Base-by-base conservation (phyloP, 164 flowering plant species). In the Macadamia integrifolia region DNA sequence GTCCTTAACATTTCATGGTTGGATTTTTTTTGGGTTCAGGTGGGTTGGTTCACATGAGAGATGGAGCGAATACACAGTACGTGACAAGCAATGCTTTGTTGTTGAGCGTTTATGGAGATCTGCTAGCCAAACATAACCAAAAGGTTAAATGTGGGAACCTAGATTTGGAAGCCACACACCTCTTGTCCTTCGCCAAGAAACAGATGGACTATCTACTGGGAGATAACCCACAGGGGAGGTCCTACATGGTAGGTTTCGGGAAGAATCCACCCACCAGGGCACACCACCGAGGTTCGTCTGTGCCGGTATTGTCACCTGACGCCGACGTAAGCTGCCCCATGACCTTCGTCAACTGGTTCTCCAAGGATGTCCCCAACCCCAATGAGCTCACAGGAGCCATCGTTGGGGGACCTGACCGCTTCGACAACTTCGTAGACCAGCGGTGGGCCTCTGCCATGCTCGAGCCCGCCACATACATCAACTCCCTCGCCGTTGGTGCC, bases 191-290 rank as follows among this genome's bases (percentile, higher is more conserved):
- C 58, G 95, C 93, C 42, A 86, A 86, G 73, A 73, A 87, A 69
- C 98, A 92, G 96, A 87, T 91, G 79, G 97, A 94, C 67, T 94
- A 94, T 70, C 42, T 91, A 60, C 78, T 93, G 8, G 98, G 98
- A 1, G 64, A 72, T 2, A 93, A 91, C 73, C 97, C 98, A 0
- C 10, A 30, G 66, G 79, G 84, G 6, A 81, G 86, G 62, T 93
- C 98, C 17, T 88, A 87, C 84, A 93, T 93, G 98, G 98, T 88
- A 1, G 98, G 96, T 3, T 94, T 86, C 53, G 98, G 98, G 0
- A 64, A 18, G 9, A 87, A 85, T 59, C 81, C 93, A 10, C 98
- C 98, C 6, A 68, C 13, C 31, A 93, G 85, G 66, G 77, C 96
- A 0, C 98, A 94, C 75, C 98, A 94, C 69, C 82, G 97, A 46